phyloP scores from a whole-genome alignment of 805 yeast species.

The Ogataea glucozyma region DNA sequence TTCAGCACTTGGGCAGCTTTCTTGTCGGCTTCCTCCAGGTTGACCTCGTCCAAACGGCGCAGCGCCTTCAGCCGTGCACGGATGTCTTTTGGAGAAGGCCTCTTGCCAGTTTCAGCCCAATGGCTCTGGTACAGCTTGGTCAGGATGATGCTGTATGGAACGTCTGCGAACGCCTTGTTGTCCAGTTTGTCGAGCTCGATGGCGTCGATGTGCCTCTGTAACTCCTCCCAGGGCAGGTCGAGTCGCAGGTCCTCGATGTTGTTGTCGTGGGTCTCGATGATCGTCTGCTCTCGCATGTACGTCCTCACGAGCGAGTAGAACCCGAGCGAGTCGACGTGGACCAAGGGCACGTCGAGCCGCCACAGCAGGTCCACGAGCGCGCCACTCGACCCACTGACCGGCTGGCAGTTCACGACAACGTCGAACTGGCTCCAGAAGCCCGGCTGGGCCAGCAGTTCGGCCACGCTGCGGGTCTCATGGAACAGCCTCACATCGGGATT shows the following conservation, averaged over 20 bases:
- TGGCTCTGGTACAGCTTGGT: conserved; percentile 53
- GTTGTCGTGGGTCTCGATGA: conserved; percentile 71
- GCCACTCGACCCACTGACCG: conserved; percentile 9
- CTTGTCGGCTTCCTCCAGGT: conserved; percentile 34
- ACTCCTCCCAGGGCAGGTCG: conserved; percentile 70
- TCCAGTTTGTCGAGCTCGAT: conserved; percentile 49
- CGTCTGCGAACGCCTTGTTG: conserved; percentile 52
- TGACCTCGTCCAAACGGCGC: conserved; percentile 34
- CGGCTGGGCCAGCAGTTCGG: conserved; percentile 13
- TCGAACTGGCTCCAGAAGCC: conserved; percentile 50
- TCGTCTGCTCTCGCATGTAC: conserved; percentile 56
- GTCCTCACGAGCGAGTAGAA: conserved; percentile 64
- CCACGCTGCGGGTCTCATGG: conserved; percentile 17
- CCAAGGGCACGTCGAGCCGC: conserved; percentile 51
- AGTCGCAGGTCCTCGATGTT: conserved; percentile 65
- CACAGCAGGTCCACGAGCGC: conserved; percentile 42
- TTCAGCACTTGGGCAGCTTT: conserved; percentile 49
- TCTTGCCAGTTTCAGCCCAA: conserved; percentile 25
- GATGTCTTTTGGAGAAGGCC: conserved; percentile 26
- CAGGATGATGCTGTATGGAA: conserved; percentile 69
- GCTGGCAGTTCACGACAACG: conserved; percentile 44
- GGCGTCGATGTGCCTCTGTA: conserved; percentile 49
- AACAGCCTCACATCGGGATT: conserved; percentile 58
- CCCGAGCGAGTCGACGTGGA: conserved; percentile 55
- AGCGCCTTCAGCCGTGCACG: conserved; percentile 18